These are phyloP conservation scores for Chromera velia DNA, from an alignment of 73 alveolate genomes.

Conservation along the genomic window DNA sequence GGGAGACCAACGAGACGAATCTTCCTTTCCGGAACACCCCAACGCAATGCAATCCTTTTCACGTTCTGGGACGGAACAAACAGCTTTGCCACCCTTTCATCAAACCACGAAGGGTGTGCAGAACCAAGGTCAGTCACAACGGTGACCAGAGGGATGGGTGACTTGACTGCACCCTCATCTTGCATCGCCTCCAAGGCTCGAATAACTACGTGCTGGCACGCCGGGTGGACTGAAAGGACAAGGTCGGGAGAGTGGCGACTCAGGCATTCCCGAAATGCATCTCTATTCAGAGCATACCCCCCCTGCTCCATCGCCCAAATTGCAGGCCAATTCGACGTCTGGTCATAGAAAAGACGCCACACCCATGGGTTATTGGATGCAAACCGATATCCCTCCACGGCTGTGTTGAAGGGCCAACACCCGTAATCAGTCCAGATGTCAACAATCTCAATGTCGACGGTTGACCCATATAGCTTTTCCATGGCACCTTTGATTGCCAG, in stretches of 20 bases:
- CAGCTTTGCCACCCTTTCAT: neutral
- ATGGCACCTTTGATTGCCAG: constrained; percentile 1
- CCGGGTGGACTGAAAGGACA: constrained; percentile 3
- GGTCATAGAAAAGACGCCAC: neutral
- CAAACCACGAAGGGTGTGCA: constrained; percentile 9
- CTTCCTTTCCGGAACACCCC: neutral
- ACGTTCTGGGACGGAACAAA: constrained; percentile 6
- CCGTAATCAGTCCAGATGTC: constrained; percentile 6
- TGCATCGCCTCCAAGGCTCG: neutral
- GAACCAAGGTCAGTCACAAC: constrained; percentile 9
- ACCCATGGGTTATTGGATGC: neutral
- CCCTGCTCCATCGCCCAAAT: neutral
- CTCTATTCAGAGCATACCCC: neutral
- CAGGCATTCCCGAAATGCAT: neutral
- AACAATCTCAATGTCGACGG: neutral
- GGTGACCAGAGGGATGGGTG: constrained; percentile 3
- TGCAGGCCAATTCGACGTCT: neutral
- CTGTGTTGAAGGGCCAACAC: neutral
- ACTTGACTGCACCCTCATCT: neutral
- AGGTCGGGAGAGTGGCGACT: constrained; percentile 1
- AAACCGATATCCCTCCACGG: neutral
- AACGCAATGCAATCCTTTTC: neutral
- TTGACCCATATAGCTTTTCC: neutral
- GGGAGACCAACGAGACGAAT: constrained; percentile 1
- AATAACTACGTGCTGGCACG: neutral